phyloP scores from a whole-genome alignment of 352 stramenopile species.

The Phytophthora palmivora region DNA sequence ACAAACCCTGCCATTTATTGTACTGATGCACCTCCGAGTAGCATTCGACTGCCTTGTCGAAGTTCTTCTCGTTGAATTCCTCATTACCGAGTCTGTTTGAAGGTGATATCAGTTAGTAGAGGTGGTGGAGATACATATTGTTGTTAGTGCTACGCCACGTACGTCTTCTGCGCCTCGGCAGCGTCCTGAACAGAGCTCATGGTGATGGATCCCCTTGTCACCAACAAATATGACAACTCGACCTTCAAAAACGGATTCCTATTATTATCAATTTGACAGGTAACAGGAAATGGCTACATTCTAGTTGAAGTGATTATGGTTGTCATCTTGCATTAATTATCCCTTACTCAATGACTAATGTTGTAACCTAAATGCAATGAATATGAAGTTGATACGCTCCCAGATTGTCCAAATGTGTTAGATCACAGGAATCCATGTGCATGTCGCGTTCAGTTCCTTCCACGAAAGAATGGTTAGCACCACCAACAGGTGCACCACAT shows the following conservation, averaged over 20 bases:
- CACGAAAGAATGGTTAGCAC: no score
- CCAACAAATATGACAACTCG: background rate
- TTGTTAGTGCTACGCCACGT: constrained; percentile 13
- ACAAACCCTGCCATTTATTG: background rate
- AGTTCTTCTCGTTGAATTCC: constrained; percentile 90
- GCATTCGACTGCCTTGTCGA: constrained; percentile 77
- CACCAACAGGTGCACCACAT: no score
- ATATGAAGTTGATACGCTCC: no score
- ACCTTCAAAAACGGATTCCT: background rate
- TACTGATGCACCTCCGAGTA: constrained; percentile 69
- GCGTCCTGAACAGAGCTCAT: constrained; percentile 56
- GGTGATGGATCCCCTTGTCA: constrained; percentile 16
- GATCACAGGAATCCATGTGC: no score
- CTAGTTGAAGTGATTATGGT: no score
- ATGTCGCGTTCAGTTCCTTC: no score
- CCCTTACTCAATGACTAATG: no score
- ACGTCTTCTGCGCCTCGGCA: constrained; percentile 76
- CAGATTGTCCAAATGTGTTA: no score
- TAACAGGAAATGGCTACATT: no score
- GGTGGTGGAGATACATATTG: background rate
- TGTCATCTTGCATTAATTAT: no score
- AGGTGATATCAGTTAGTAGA: constrained; percentile 1
- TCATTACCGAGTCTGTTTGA: constrained; percentile 73
- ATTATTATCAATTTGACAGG: background rate
- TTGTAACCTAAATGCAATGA: no score